Evolutionary conservation across 257 asterid genomes (phyloP).

Genomic region (Paraleonurus japonicus): DNA sequence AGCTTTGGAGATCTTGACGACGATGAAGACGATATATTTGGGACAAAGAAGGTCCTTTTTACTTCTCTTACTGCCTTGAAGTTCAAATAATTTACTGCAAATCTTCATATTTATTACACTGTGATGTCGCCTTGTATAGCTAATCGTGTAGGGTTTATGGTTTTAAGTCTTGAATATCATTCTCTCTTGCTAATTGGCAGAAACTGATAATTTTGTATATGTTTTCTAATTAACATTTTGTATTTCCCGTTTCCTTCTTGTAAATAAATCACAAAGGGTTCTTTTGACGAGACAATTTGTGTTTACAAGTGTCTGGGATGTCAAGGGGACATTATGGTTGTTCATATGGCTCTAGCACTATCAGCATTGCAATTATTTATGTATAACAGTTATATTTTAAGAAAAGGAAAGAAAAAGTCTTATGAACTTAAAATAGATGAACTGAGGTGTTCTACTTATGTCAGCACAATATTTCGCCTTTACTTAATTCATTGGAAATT

Average conservation of each 20-base stretch:
- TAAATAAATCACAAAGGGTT: not conserved
- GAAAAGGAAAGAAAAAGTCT: not conserved
- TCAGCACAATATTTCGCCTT: not conserved
- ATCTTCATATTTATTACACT: not conserved
- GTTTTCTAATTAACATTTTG: not conserved
- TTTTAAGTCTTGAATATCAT: not conserved
- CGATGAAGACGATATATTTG: slow-evolving; percentile 90
- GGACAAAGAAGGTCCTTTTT: slow-evolving; percentile 67
- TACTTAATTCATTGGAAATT: not conserved
- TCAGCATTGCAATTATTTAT: not conserved
- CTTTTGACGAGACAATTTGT: not conserved
- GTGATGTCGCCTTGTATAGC: not conserved
- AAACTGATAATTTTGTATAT: not conserved
- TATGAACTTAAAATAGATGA: not conserved
- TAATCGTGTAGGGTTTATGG: not conserved
- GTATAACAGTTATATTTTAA: not conserved
- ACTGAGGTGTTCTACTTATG: not conserved
- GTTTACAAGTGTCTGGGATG: not conserved
- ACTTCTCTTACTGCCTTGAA: not conserved
- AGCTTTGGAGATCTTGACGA: slow-evolving; percentile 80
- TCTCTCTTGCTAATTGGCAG: not conserved
- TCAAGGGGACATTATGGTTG: not conserved
- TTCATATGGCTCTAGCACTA: not conserved
- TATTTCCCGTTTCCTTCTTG: not conserved
- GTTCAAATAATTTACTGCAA: not conserved